Base-by-base conservation (phyloP, 1,284 basidiomycete genomes). In the Moesziomyces aphidis region DNA sequence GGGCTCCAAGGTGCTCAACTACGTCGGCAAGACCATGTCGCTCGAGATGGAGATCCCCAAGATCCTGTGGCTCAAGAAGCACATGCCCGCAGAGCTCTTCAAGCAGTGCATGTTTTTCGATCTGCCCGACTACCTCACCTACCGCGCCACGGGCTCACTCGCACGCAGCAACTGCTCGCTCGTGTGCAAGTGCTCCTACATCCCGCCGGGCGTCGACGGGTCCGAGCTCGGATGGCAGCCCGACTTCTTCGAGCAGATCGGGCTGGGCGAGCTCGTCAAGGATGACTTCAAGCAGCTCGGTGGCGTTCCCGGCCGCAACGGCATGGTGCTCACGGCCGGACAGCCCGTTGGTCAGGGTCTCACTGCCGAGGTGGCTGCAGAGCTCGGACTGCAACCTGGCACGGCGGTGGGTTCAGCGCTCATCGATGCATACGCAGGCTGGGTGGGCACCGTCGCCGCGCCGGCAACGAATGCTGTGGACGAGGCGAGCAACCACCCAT, bases 401-500 rank as follows among this genome's bases (percentile, higher is more conserved):
- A 98, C 93, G 0, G 90, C 95, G 0, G 94, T 98, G 21, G 95
- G 95, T 7, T 95, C 93, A 75, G 95, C 90, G 23, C 89, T 99
- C 50, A 97, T 99, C 79, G 96, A 99, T 80, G 96, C 95, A 89
- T 97, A 98, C 85, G 94, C 96, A 3, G 96, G 96, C n/a, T 99
- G 96, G 96, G 88, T 99, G 77, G 96, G 97, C 21, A 98, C 96
- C 0, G 90, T 97, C 43, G 96, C 93, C 9, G 95, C 95, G 9
- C 87, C 90, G 22, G 90, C 91, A 72, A 89, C 87, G 46, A 82
- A 86, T 26, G 51, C 62, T 5, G 54, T 69, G 5, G 55, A 56
- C 10, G 85, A 89, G 36, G 89, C 89, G 24, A 82, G 70, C 23
- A 59, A 86, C 85, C 77, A 84, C 4, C 56, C 76, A 6, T 63